Evolutionary conservation across 305 asterid genomes (phyloP).

Genomic region (Fraxinus floribunda): DNA sequence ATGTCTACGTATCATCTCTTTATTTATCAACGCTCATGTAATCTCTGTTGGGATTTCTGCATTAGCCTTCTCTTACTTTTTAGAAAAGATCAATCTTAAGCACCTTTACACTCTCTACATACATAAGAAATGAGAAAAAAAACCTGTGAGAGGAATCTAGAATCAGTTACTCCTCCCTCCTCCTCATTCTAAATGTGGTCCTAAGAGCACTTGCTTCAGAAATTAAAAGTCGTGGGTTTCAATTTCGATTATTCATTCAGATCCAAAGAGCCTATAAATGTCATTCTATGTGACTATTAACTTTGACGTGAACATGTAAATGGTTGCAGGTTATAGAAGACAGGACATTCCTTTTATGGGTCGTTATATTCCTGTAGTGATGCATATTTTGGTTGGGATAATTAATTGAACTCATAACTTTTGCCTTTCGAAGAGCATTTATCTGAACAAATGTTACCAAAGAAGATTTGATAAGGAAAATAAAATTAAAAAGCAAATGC

Average conservation of each 20-base stretch:
- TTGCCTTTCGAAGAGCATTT: background rate
- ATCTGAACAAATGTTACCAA: slow-evolving; percentile 1
- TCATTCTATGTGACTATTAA: background rate
- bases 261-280: background rate
- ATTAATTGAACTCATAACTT: background rate
- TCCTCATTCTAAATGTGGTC: background rate
- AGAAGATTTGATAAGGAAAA: background rate
- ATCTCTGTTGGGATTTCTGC: background rate
- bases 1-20: background rate
- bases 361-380: background rate
- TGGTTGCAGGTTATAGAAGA: background rate
- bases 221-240: background rate
- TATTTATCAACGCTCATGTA: background rate
- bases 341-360: background rate
- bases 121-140: background rate
- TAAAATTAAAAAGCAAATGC: background rate
- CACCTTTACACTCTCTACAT: background rate
- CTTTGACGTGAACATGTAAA: background rate
- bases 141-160: background rate
- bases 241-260: background rate
- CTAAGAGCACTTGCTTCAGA: background rate
- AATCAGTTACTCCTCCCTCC: background rate
- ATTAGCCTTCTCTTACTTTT: background rate
- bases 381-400: background rate
- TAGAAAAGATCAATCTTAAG: background rate